A percentile compares a stretch with the other conserved stretches of the same genome.
Evolutionary conservation across 177 flowering plant species (phyloP).

Genomic region (Vitis hybrid): DNA sequence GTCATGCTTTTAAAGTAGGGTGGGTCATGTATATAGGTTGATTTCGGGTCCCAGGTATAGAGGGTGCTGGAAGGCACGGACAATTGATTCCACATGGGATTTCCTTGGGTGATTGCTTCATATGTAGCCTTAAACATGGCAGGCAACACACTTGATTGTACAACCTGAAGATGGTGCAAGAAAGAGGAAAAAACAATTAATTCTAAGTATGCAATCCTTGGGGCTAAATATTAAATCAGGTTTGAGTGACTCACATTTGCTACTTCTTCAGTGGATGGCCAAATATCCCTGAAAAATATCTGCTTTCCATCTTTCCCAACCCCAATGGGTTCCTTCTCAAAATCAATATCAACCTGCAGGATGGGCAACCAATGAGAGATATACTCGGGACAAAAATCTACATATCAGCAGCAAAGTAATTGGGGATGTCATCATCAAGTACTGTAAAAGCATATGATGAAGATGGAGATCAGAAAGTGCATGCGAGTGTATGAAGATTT

Average conservation of each 20-base stretch:
- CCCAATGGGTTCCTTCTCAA: slow-evolving; percentile 86
- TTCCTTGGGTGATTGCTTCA: slow-evolving; percentile 80
- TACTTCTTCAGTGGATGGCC: slow-evolving; percentile 88
- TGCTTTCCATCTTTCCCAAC: slow-evolving; percentile 79
- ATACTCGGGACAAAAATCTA: background rate
- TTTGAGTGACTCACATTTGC: slow-evolving; percentile 46
- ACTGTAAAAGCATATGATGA: background rate
- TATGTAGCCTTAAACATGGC: slow-evolving; percentile 90
- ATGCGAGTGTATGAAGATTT: background rate
- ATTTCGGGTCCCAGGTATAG: slow-evolving; percentile 78
- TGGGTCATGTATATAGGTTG: slow-evolving; percentile 91
- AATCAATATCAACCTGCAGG: slow-evolving; percentile 86
- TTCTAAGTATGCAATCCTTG: background rate
- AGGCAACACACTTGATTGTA: slow-evolving; percentile 81
- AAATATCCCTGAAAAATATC: slow-evolving; percentile 78
- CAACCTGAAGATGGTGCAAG: slow-evolving; percentile 50
- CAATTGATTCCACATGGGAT: slow-evolving; percentile 84
- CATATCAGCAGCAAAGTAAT: background rate
- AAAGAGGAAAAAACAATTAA: background rate
- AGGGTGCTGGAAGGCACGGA: slow-evolving; percentile 64
- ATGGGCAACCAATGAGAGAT: slow-evolving; percentile 10
- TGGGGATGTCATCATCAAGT: background rate
- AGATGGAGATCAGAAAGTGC: background rate
- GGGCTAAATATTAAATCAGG: background rate
- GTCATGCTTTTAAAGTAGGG: slow-evolving; percentile 85